Conservation (phyloP, 805 yeast species). For the Isabelozyma rhagii region DNA sequence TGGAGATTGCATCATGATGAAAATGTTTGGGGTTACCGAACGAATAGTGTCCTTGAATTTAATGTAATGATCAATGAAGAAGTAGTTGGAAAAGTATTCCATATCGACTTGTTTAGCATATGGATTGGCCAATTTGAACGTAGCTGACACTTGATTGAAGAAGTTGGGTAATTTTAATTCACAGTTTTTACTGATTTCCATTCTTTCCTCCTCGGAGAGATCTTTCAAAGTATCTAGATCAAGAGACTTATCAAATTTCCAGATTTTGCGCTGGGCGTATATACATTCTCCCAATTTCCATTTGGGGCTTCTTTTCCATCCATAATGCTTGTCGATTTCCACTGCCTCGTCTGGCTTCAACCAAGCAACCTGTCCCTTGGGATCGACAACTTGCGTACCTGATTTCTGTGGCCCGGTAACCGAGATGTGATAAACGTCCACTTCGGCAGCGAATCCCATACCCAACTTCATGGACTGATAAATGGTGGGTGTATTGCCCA, state of each 20-base stretch:
- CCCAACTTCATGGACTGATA: slow-evolving; percentile 74
- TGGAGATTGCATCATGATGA: slow-evolving; percentile 76
- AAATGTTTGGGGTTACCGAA: slow-evolving; percentile 37
- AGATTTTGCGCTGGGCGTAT: slow-evolving; percentile 77
- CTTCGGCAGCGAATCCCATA: slow-evolving; percentile 66
- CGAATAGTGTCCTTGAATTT: slow-evolving; percentile 50
- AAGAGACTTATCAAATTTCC: slow-evolving; percentile 46
- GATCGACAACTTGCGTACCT: slow-evolving; percentile 58
- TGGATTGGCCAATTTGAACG: slow-evolving; percentile 20
- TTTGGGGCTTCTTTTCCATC: slow-evolving; percentile 57
- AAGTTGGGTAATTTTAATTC: slow-evolving; percentile 25
- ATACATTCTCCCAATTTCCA: slow-evolving; percentile 80
- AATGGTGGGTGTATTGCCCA: slow-evolving; percentile 82
- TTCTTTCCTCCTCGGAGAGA: slow-evolving; percentile 27
- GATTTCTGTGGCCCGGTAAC: slow-evolving; percentile 72
- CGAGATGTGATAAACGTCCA: slow-evolving; percentile 69
- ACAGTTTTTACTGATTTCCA: slow-evolving; percentile 16
- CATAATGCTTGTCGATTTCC: slow-evolving; percentile 57
- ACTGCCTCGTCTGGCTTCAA: slow-evolving; percentile 41
- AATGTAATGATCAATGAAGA: slow-evolving; percentile 62
- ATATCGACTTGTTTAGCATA: slow-evolving; percentile 36
- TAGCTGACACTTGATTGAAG: slow-evolving; percentile 27
- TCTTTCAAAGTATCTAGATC: slow-evolving; percentile 17
- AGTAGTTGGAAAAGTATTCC: slow-evolving; percentile 57
- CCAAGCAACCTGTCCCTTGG: slow-evolving; percentile 72